These are phyloP conservation scores for Pichia sp. DNA, from an alignment of 1,139 yeast species.

Conservation along the genomic window DNA sequence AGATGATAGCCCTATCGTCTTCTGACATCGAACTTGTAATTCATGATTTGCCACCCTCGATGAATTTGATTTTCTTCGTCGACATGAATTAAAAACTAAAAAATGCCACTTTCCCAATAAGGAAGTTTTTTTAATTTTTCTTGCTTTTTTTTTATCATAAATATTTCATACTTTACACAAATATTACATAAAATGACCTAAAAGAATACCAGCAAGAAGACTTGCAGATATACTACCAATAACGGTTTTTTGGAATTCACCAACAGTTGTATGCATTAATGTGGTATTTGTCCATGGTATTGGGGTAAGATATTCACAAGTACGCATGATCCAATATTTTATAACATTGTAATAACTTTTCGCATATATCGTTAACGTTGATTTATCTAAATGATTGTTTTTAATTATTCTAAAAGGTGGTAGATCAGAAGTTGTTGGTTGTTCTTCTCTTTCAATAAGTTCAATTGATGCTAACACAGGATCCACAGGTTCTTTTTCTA, in stretches of 20 bases:
- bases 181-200: not conserved
- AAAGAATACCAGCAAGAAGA: not conserved
- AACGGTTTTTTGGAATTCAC: conserved; percentile 4
- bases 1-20: not conserved
- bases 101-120: not conserved
- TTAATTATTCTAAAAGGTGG: not conserved
- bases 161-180: not conserved
- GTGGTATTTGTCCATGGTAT: not conserved
- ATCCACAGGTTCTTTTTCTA: not conserved
- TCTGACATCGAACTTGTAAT: not conserved
- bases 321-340: not conserved
- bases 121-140: not conserved
- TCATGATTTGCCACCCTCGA: not conserved
- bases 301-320: conserved; percentile 1
- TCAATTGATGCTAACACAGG: not conserved
- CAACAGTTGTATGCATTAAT: conserved; percentile 4
- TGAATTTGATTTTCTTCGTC: not conserved
- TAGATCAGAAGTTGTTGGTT: not conserved
- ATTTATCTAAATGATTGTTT: not conserved
- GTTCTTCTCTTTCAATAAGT: not conserved
- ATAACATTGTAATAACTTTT: not conserved
- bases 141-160: not conserved
- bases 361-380: not conserved
- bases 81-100: not conserved
- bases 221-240: conserved; percentile 1